A percentile compares a stretch with the other conserved stretches of the same genome.
These are phyloP conservation scores for Discostella stelligeroides DNA, from an alignment of 108 stramenopile species.

Conservation along the genomic window DNA sequence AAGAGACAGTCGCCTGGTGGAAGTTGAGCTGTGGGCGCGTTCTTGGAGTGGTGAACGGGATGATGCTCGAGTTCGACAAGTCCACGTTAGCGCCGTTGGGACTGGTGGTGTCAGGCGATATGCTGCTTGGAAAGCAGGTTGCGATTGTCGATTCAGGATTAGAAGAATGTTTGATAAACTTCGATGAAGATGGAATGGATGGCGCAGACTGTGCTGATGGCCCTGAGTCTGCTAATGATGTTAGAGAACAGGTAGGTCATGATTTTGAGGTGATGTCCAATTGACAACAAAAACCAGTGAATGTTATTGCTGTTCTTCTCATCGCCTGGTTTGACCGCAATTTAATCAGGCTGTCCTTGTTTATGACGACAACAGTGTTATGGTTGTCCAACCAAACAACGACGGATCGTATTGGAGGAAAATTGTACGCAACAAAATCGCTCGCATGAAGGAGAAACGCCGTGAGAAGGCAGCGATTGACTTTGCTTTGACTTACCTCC, in stretches of 20 bases:
- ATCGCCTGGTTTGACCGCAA: neutral
- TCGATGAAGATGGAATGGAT: slow-evolving; percentile 54
- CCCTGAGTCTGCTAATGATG: slow-evolving; percentile 15
- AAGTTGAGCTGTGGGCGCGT: slow-evolving; percentile 72
- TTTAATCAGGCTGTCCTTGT: slow-evolving; percentile 40
- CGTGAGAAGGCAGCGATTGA: slow-evolving; percentile 71
- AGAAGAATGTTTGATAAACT: slow-evolving; percentile 47
- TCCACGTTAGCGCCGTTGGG: slow-evolving; percentile 71
- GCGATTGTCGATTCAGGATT: slow-evolving; percentile 53
- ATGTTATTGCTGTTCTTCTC: neutral
- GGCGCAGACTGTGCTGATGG: slow-evolving; percentile 53
- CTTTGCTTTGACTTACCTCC: slow-evolving; percentile 47
- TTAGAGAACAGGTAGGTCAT: slow-evolving; percentile 42
- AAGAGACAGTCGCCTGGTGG: slow-evolving; percentile 81
- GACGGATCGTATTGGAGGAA: slow-evolving; percentile 79
- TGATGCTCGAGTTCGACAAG: slow-evolving; percentile 79
- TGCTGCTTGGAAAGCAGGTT: slow-evolving; percentile 58
- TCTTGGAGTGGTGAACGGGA: slow-evolving; percentile 72
- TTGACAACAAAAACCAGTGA: neutral
- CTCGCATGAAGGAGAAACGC: slow-evolving; percentile 66
- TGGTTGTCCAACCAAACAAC: slow-evolving; percentile 70
- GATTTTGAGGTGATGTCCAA: neutral
- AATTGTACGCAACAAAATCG: slow-evolving; percentile 73
- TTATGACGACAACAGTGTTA: slow-evolving; percentile 47
- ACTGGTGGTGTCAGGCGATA: slow-evolving; percentile 58